These are phyloP conservation scores for Castanopsis chinensis DNA, from an alignment of 306 rosid species.

Conservation along the genomic window DNA sequence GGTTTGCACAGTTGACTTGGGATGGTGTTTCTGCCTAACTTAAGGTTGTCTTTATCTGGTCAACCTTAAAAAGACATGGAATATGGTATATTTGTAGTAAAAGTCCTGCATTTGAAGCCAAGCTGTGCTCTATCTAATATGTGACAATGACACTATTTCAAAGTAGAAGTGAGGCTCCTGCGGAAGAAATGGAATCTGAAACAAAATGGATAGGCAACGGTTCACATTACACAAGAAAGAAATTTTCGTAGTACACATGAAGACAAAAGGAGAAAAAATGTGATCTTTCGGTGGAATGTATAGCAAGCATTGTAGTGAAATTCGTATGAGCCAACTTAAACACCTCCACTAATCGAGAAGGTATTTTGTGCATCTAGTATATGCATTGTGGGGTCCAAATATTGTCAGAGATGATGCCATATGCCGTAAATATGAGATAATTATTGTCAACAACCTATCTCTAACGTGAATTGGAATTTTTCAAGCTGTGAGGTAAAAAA, in stretches of 20 bases:
- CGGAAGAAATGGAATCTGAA: not conserved
- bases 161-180: not conserved
- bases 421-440: no score
- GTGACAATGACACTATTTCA: not conserved
- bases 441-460: no score
- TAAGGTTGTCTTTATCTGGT: not conserved
- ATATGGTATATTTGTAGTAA: not conserved
- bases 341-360: no score
- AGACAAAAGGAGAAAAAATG: not conserved
- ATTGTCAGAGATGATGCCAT: no score
- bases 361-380: no score
- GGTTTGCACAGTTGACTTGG: not conserved
- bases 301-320: no score
- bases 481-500: not conserved
- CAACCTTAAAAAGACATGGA: not conserved
- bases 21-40: not conserved
- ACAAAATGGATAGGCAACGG: not conserved
- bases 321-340: no score
- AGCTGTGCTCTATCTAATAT: not conserved
- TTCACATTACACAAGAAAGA: no score
- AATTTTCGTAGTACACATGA: no score
- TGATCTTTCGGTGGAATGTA: no score
- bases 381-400: no score
- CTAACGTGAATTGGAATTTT: no score
- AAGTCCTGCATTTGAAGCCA: not conserved